A percentile compares a stretch with the other conserved stretches of the same genome.
These are phyloP conservation scores for Cryphonectria radicalis DNA, from an alignment of 2,329 filamentous ascomycete genomes.

Conservation along the genomic window DNA sequence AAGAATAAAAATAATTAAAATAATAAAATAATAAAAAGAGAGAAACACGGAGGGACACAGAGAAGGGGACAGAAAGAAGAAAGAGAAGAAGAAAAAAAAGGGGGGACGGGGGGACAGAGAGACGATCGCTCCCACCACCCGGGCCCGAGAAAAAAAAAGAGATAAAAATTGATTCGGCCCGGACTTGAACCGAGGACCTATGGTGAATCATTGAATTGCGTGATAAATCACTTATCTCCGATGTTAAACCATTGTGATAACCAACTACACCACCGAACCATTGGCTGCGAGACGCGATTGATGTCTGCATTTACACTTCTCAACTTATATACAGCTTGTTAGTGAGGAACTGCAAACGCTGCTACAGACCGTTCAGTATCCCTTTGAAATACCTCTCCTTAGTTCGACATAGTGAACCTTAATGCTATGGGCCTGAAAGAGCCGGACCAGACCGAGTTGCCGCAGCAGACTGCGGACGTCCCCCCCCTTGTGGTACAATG, in stretches of 20 bases:
- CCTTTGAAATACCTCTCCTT: background rate
- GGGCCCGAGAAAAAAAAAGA: background rate
- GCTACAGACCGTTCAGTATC: background rate
- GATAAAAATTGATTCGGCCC: constrained; percentile 4
- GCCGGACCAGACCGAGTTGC: too few species aligned
- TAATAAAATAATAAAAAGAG: too few species aligned
- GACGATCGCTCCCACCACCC: too few species aligned
- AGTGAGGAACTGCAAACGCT: background rate
- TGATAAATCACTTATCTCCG: background rate
- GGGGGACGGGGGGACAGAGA: too few species aligned
- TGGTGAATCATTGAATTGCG: background rate
- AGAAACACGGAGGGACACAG: background rate
- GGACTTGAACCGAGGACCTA: constrained; percentile 12
- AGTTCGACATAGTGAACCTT: too few species aligned
- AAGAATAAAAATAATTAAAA: too few species aligned
- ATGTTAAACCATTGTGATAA: constrained; percentile 56
- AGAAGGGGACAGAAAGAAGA: too few species aligned
- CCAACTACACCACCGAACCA: constrained; percentile 44
- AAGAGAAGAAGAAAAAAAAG: background rate
- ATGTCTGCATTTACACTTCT: background rate
- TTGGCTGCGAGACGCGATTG: background rate
- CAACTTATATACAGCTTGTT: background rate
- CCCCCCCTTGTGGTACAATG: too few species aligned
- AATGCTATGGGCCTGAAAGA: too few species aligned
- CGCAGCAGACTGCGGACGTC: too few species aligned